Evolutionary conservation across 2,329 filamentous ascomycete genomes (phyloP).

Genomic region (Zasmidium cellare): DNA sequence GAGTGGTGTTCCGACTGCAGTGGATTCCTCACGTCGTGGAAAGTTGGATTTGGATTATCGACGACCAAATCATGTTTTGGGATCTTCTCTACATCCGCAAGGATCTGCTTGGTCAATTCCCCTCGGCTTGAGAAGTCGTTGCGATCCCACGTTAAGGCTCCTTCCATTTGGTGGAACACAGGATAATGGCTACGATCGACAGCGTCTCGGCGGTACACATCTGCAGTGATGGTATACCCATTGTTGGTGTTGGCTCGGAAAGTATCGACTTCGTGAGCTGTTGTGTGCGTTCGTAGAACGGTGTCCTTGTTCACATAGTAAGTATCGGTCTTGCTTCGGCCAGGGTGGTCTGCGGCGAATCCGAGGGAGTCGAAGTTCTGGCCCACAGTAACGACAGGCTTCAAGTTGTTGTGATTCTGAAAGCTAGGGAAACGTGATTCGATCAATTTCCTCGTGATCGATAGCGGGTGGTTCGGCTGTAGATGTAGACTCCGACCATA

Average conservation of each 20-base stretch:
- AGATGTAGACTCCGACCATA: constrained; percentile 81
- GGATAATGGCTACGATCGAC: constrained; percentile 95
- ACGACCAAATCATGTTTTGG: constrained; percentile 75
- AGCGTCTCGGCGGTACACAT: constrained; percentile 93
- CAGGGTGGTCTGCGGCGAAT: constrained; percentile 84
- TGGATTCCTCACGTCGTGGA: constrained; percentile 77
- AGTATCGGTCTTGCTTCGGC: constrained; percentile 83
- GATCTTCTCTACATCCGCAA: constrained; percentile 68
- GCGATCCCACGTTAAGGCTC: constrained; percentile 84
- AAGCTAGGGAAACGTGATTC: constrained; percentile 83
- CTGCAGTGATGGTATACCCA: constrained; percentile 88
- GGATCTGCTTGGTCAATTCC: constrained; percentile 65
- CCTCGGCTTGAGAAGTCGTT: constrained; percentile 51
- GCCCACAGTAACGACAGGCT: constrained; percentile 77
- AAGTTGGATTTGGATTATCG: constrained; percentile 78
- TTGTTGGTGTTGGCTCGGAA: constrained; percentile 71
- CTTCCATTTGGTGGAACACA: constrained; percentile 98
- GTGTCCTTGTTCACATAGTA: constrained; percentile 89
- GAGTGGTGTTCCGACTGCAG: constrained; percentile 72
- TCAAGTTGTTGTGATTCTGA: constrained; percentile 73
- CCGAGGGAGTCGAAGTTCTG: constrained; percentile 98
- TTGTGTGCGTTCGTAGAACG: constrained; percentile 89
- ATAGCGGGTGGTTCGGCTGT: constrained; percentile 84
- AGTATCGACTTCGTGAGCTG: constrained; percentile 83
- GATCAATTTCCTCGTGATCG: constrained; percentile 88